Percentiles rank a stretch among this genome's conserved stretches.
These are phyloP conservation scores for Colletotrichum filicis DNA, from an alignment of 2,329 filamentous ascomycete genomes.

Conservation along the genomic window DNA sequence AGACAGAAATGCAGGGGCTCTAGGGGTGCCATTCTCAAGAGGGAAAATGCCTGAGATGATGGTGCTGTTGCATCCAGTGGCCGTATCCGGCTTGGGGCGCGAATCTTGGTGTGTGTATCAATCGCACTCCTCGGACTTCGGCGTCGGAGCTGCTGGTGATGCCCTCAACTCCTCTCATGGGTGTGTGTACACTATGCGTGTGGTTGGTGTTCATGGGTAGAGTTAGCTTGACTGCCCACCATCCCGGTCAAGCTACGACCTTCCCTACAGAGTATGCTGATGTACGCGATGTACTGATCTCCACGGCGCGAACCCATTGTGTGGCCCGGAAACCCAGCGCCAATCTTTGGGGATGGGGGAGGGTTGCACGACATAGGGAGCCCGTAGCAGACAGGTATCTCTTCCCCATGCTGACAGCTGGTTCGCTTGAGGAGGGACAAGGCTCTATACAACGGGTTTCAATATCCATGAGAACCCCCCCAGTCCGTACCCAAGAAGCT, in stretches of 20 bases:
- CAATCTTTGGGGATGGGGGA: slow-evolving; percentile 1
- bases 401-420: slow-evolving; percentile 3
- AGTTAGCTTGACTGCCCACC: neutral
- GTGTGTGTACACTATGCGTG: neutral
- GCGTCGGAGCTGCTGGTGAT: neutral
- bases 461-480: neutral
- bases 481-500: neutral
- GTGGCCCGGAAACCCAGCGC: slow-evolving; percentile 14
- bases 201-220: neutral
- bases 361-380: neutral
- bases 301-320: neutral
- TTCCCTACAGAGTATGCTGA: neutral
- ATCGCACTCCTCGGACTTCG: neutral
- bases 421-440: neutral
- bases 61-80: slow-evolving; percentile 1
- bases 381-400: neutral
- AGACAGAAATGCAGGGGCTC: neutral
- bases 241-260: neutral
- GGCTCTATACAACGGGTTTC: neutral
- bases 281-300: slow-evolving; percentile 6
- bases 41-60: neutral
- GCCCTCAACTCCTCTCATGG: neutral
- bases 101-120: neutral
- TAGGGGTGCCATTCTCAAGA: neutral
- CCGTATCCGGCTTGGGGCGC: neutral